Percentiles rank a stretch among this genome's conserved stretches.
Evolutionary conservation across 2,329 filamentous ascomycete species (phyloP).

Genomic region (Alternaria incomplexa): DNA sequence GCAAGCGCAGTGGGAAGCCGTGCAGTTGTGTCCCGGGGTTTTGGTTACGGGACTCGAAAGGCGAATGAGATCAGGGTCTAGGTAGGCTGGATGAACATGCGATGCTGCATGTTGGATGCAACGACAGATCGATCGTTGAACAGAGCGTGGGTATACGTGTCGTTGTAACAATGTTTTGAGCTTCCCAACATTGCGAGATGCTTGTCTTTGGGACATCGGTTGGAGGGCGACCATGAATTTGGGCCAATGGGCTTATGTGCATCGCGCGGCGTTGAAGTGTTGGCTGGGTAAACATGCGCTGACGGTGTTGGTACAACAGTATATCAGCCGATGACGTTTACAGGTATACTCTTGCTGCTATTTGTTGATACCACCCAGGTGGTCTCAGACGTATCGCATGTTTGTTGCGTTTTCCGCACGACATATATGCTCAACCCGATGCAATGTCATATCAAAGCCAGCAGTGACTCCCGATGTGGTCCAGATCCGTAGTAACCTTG

Average conservation of each 20-base stretch:
- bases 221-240: not conserved
- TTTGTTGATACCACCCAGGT: not conserved
- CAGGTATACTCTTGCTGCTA: not conserved
- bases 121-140: not conserved
- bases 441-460: constrained; percentile 65
- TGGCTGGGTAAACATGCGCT: not conserved
- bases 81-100: not conserved
- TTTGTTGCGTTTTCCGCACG: constrained; percentile 59
- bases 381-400: constrained; percentile 51
- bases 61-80: constrained; percentile 1
- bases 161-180: not conserved
- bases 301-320: not conserved
- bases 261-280: not conserved
- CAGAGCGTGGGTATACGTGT: not conserved
- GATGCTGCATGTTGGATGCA: not conserved
- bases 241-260: not conserved
- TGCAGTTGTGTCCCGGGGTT: not conserved
- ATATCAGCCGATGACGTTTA: not conserved
- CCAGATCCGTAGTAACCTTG: constrained; percentile 58
- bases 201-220: not conserved
- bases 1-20: not conserved
- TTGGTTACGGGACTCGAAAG: not conserved
- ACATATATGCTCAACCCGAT: constrained; percentile 60
- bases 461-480: constrained; percentile 67
- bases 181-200: constrained; percentile 6